phyloP scores from a whole-genome alignment of 805 yeast genomes.

The Kurtzmaniella fragi region DNA sequence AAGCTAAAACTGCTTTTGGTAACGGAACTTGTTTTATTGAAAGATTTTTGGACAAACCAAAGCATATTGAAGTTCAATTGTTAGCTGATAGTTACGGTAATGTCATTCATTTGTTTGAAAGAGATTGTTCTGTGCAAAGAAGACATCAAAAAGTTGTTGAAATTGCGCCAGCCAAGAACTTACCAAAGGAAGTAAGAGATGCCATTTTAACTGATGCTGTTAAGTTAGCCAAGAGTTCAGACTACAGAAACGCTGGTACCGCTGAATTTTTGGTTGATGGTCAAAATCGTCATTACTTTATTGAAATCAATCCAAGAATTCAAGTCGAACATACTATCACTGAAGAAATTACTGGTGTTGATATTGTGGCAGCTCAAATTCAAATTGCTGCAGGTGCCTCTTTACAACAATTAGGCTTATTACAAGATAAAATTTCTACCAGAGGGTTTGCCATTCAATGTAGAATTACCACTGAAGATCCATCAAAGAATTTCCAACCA shows the following conservation, averaged over 20 bases:
- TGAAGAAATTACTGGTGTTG: slow-evolving; percentile 98
- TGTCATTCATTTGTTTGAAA: slow-evolving; percentile 91
- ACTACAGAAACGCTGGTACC: slow-evolving; percentile 96
- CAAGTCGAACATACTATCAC: slow-evolving; percentile 99
- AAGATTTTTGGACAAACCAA: slow-evolving; percentile 90
- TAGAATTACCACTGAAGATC: slow-evolving; percentile 98
- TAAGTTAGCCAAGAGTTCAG: slow-evolving; percentile 79
- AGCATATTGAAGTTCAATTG: slow-evolving; percentile 96
- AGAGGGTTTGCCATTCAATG: slow-evolving; percentile 99
- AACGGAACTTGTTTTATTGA: slow-evolving; percentile 98
- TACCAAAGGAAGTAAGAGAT: slow-evolving; percentile 79
- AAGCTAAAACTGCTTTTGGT: slow-evolving; percentile 94
- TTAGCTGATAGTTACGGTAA: slow-evolving; percentile 93
- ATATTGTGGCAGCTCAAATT: slow-evolving; percentile 95
- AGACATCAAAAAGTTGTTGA: slow-evolving; percentile 99
- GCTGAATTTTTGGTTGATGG: slow-evolving; percentile 94
- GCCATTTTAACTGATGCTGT: slow-evolving; percentile 95
- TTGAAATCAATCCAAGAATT: slow-evolving; percentile 95
- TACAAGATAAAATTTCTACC: slow-evolving; percentile 92
- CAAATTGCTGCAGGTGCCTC: slow-evolving; percentile 99
- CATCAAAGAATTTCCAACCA: slow-evolving; percentile 93
- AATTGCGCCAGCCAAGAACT: slow-evolving; percentile 93
- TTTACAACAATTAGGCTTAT: slow-evolving; percentile 80
- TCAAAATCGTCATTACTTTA: slow-evolving; percentile 93
- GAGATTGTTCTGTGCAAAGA: slow-evolving; percentile 99